Evolutionary conservation across 805 yeast genomes (phyloP), one percentile per base, ranked within the genome.

Genomic region (Suhomyces pyralidae): DNA sequence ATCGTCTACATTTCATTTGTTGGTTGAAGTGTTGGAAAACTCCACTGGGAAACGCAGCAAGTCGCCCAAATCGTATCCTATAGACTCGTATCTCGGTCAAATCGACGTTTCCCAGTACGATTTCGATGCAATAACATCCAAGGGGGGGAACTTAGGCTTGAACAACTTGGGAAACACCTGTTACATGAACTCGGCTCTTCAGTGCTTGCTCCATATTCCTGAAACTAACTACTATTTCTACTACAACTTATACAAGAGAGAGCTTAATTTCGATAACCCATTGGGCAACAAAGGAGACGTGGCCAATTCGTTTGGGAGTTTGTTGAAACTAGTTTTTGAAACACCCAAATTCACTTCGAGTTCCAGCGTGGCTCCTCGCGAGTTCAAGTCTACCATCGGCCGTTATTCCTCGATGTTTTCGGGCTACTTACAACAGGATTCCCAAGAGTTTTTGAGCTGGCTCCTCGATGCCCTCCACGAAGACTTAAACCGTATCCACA

Each of bases 141-240:
- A 56, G 9, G 70, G 73, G 15, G 97, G 58, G 64, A 75, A 46
- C 67, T 77, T 53, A 86, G 97, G 55, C 58, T 86, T 62, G 72
- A 78, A 66, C 49, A 92, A 90, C 63, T 71, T 91, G 55, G 97
- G 97, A 2, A 92, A 92, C 65, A 85, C 96, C 0, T 92, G 97
- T 67, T 92, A 90, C 67, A 91, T 92, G 97, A 91, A 90, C 67
- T 88, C 96, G 8, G 97, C 97, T 0, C 70, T 93, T 45, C 98
- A 94, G 64, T 93, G 97, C 62, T 71, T 93, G 42, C 80, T 83
- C 0, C 98, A 93, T 63, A 79, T 92, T 10, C 96, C 96, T 1
- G 97, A 90, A 66, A 68, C 94, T 24, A 81, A 85, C 8, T 78
- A 83, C 42, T 93, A 90, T 64, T 94, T 93, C 61, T 69, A 85